Evolutionary conservation across 305 asterid species (phyloP).

Genomic region (Solanum chacoense): DNA sequence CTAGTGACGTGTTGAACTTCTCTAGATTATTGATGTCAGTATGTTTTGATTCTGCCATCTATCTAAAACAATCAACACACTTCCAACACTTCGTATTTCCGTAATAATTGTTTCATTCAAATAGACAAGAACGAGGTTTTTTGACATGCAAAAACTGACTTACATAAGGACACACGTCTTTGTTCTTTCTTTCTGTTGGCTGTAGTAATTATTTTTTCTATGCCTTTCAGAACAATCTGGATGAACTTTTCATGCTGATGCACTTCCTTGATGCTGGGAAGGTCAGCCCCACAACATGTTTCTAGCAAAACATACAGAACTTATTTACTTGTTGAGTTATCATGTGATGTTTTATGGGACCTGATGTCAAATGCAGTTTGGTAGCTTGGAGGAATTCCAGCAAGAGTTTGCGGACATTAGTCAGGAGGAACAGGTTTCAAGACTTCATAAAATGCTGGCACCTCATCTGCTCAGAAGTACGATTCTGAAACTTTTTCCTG

Average conservation of each 20-base stretch:
- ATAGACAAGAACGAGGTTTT: background rate
- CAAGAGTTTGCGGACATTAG: constrained; percentile 95
- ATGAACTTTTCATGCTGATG: constrained; percentile 99
- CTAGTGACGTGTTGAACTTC: background rate
- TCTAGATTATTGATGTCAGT: background rate
- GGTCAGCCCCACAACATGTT: constrained; percentile 40
- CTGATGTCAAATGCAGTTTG: constrained; percentile 44
- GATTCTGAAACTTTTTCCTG: constrained; percentile 21
- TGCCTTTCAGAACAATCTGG: constrained; percentile 90
- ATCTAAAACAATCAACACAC: background rate
- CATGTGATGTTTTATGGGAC: background rate
- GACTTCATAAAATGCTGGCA: constrained; percentile 96
- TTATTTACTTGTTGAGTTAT: background rate
- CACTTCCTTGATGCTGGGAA: constrained; percentile 99
- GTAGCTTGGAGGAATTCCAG: constrained; percentile 91
- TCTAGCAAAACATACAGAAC: background rate
- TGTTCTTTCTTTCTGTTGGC: background rate
- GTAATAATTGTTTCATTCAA: background rate
- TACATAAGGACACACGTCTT: background rate
- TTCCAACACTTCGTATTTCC: background rate
- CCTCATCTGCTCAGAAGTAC: constrained; percentile 97
- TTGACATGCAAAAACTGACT: background rate
- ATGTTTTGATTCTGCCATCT: background rate
- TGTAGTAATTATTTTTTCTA: constrained; percentile 4
- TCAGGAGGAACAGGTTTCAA: constrained; percentile 93